Evolutionary conservation across 257 asterid genomes (phyloP).

Genomic region (Parsonsia alboflavescens): DNA sequence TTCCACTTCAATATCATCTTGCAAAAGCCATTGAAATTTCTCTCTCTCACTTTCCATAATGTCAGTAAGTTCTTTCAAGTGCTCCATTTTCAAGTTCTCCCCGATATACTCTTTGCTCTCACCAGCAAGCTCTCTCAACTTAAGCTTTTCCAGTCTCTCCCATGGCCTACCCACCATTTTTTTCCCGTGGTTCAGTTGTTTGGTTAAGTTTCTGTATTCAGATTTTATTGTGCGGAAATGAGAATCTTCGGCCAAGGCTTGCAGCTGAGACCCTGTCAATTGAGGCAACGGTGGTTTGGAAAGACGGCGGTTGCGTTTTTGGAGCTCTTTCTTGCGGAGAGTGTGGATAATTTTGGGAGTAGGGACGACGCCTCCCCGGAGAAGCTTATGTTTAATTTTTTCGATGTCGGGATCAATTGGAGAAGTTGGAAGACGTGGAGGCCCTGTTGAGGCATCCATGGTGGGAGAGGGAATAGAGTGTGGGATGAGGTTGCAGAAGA

Average conservation of each 20-base stretch:
- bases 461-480: background rate
- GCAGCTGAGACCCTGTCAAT: conserved; percentile 43
- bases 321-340: conserved; percentile 78
- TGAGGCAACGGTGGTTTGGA: conserved; percentile 53
- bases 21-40: conserved; percentile 74
- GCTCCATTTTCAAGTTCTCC: conserved; percentile 49
- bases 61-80: conserved; percentile 67
- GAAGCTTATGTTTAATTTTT: conserved; percentile 50
- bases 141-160: conserved; percentile 69
- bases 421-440: conserved; percentile 43
- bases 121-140: conserved; percentile 52
- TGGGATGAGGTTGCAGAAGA: background rate
- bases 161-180: conserved; percentile 80
- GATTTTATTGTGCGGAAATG: conserved; percentile 54
- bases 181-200: conserved; percentile 24
- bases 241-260: conserved; percentile 44
- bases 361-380: conserved; percentile 50
- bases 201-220: conserved; percentile 60
- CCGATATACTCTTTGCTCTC: conserved; percentile 45
- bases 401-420: conserved; percentile 43
- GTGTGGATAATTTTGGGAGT: conserved; percentile 84
- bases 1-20: conserved; percentile 60
- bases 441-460: conserved; percentile 75
- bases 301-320: conserved; percentile 68
- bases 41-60: conserved; percentile 69